These are phyloP conservation scores for Alternaria infectoria DNA, from an alignment of 2,329 filamentous ascomycete genomes.

Conservation along the genomic window DNA sequence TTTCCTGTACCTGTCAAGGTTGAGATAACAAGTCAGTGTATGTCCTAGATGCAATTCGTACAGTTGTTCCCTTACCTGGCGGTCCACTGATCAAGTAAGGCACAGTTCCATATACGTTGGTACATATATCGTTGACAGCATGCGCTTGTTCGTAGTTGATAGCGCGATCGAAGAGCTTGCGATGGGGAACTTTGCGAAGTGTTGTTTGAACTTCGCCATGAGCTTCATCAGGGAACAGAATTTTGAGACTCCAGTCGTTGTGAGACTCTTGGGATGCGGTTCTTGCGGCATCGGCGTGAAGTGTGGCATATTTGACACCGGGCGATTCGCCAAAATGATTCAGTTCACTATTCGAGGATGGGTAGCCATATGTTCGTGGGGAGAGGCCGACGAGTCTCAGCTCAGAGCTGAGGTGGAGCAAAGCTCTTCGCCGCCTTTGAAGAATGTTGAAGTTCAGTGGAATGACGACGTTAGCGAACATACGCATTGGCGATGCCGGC, in stretches of 20 bases:
- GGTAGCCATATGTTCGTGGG: neutral
- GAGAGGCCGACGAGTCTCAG: neutral
- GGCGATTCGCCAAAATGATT: neutral
- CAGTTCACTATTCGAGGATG: neutral
- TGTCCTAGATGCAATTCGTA: neutral
- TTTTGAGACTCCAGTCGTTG: conserved; percentile 45
- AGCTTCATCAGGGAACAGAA: conserved; percentile 52
- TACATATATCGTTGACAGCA: conserved; percentile 52
- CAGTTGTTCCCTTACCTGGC: conserved; percentile 59
- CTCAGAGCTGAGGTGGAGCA: conserved; percentile 11
- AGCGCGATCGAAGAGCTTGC: conserved; percentile 47
- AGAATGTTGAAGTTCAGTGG: conserved; percentile 23
- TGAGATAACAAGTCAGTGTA: neutral
- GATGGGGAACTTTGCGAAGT: conserved; percentile 45
- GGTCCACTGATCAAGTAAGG: conserved; percentile 58
- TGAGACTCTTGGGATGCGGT: neutral
- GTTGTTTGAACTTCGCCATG: conserved; percentile 49
- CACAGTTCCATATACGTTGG: conserved; percentile 51
- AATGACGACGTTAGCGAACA: conserved; percentile 34
- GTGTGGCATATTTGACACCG: neutral
- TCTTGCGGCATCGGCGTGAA: neutral
- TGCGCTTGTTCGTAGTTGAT: conserved; percentile 58
- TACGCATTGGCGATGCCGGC: conserved; percentile 2
- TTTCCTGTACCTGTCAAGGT: conserved; percentile 54
- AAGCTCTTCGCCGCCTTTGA: conserved; percentile 9